Base-by-base conservation (phyloP, 148 eudicot genomes). In the Arctostaphylos glauca region DNA sequence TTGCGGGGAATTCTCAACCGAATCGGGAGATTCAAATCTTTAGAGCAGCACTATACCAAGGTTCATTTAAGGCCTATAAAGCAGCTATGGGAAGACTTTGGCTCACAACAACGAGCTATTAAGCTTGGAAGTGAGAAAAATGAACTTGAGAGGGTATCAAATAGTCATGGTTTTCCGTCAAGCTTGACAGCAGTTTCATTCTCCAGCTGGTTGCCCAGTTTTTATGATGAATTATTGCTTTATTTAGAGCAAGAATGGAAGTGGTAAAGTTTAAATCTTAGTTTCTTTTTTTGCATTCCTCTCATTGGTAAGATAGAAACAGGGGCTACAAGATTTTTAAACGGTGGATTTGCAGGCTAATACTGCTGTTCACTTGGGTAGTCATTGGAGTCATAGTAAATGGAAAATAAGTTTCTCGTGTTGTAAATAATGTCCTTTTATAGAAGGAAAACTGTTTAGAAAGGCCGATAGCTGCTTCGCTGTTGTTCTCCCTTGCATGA, bases 231-330 rank as follows among this genome's bases (percentile, higher is more conserved):
- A 84, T 81, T 96, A 86, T 91, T 93, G 59, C 93, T 93, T 76
- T 94, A 96, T 88, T 94, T 96, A 82, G 99, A 96, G 82, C 98
- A 94, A 89, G 99, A 96, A 88, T 96, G 99, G 99, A 96, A 96
- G 87, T 96, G 99, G 99, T 96, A 91, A 70, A 83, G 23, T 14
- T 62, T 62, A 74, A 1, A 79, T 44, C 71, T 23, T 74, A 47
- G 52, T 72, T 52, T 46, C 31, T 53, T 43, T 19, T 84, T 66
- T 79, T 48, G 25, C 58, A 43, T 71, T 84, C 55, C 73, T 72
- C 46, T 80, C 64, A 12, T 68, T 84, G 74, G 12, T 59, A 23
- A 19, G 64, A 31, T 74, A 14, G 31, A 71, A 43, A 78, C 43
- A 38, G 54, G 19, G 74, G 9, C 44, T 44, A 43, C 31, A 44